Evolutionary conservation across 2,329 filamentous ascomycete genomes (phyloP), one percentile per base, ranked within the genome.

Genomic region (Colletotrichum gigasporum): DNA sequence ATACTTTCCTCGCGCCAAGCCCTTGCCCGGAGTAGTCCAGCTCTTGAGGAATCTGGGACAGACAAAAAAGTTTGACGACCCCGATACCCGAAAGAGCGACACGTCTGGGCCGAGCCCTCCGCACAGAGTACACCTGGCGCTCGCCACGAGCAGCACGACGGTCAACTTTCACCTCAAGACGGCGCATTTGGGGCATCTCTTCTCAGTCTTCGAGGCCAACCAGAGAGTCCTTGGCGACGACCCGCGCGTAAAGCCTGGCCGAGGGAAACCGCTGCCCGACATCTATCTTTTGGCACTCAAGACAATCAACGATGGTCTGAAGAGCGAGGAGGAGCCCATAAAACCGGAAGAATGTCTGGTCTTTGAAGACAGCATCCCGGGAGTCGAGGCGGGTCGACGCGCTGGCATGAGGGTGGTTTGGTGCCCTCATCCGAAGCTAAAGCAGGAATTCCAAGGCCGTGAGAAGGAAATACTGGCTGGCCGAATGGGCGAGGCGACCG

Each of bases 321-420:
- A 79, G 3, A 79, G 80, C 39, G 80, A 78, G 0, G 81, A 85
- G 67, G 71, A 78, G 18, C 35, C 66, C 12, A 86, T 93, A 56
- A 77, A 72, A 68, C 88, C 90, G 0, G 83, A 83, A 48, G 90
- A 93, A 73, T 93, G 90, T 71, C 77, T 93, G 2, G 90, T 93
- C 0, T 92, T 93, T 71, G 91, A 93, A 73, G 91, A 93, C 70
- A 88, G 87, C 45, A 89, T 93, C 12, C 85, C 88, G 0, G 91
- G 91, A 1, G 88, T 92, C 2, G 91, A 93, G 75, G 85, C 90
- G 7, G 91, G 89, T 6, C 78, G 90, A 59, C 82, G 90, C 69
- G 91, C 90, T 1, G 91, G 90, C 0, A 93, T 93, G 90, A 83
- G 90, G 70, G 88, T 89, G 3, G 81, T 92, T 2, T 93, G 91